Base-by-base conservation (phyloP, 2,329 filamentous ascomycete species). In the Pestalotiopsis sp. region DNA sequence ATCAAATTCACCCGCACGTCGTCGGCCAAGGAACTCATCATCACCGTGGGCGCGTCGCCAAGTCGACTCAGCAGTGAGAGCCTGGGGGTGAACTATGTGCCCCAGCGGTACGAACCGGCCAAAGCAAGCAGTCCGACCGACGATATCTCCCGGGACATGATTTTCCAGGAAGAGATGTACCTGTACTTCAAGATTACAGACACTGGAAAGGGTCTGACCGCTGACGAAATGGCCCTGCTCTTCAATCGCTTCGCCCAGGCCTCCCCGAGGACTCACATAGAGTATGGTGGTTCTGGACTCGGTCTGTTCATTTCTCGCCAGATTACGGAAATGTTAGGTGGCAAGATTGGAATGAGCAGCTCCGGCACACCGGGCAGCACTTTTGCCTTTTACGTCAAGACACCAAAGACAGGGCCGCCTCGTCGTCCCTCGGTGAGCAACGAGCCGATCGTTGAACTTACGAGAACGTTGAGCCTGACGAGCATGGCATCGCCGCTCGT, bases 201-300 rank as follows among this genome's bases (percentile, higher is more conserved):
- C 73, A 94, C 92, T 0, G 93, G 93, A 1, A 89, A 92, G 64
- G 92, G 92, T 0, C 82, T 96, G 14, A 91, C 85, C 3, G 84
- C 88, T 3, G 86, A 90, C 67, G 92, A 94, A 75, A 92, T 91
- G 80, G 90, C 91, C 63, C 85, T 89, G 11, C 84, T 96, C 0
- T 96, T 95, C 78, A 88, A 93, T 72, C 87, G 92, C 24, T 96
- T 96, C 76, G 90, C 91, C 6, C 93, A 95, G 78, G 91, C 92
- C 0, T 93, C 88, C 24, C 90, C 91, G 1, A 88, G 88, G 63
- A 94, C 92, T 0, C 92, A 94, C 71, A 89, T 93, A 17, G 89
- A 93, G 72, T 94, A 95, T 71, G 93, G 92, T 24, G 93, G 93
- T 0, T 92, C 90, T 0, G 93, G 93, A 0, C 84, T 96, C 1